Evolutionary conservation across 179 eudicot species (phyloP).

Genomic region (Monotropa hypopitys): DNA sequence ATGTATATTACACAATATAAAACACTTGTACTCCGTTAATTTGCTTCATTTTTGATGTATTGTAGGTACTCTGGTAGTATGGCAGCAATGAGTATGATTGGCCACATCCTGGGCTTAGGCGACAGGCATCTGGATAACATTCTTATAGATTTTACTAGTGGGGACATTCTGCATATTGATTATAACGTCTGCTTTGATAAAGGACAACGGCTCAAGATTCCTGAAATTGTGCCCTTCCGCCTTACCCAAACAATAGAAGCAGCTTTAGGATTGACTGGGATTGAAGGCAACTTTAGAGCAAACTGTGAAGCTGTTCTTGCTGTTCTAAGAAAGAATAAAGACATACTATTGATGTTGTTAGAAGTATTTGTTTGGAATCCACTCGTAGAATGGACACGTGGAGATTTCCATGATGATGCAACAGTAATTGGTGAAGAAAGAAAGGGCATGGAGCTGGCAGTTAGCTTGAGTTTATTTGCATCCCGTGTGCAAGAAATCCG

Average conservation of each 20-base stretch:
- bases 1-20: not conserved
- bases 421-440: conserved; percentile 98
- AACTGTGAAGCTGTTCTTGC: conserved; percentile 93
- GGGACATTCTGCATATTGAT: conserved; percentile 94
- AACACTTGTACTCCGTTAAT: not conserved
- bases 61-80: conserved; percentile 84
- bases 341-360: conserved; percentile 75
- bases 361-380: conserved; percentile 99
- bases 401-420: conserved; percentile 94
- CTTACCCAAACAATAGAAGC: conserved; percentile 93
- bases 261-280: conserved; percentile 85
- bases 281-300: conserved; percentile 87
- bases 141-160: conserved; percentile 72
- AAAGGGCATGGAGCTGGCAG: conserved; percentile 99
- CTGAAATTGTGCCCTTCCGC: conserved; percentile 99
- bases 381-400: conserved; percentile 99
- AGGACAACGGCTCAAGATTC: conserved; percentile 87
- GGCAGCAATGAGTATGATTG: conserved; percentile 98
- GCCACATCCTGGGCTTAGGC: conserved; percentile 96
- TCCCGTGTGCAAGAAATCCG: conserved; percentile 99
- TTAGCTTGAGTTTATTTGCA: conserved; percentile 96
- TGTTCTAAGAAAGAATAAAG: conserved; percentile 79
- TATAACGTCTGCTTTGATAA: conserved; percentile 99
- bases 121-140: conserved; percentile 98
- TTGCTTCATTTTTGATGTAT: conserved; percentile 6